A percentile compares a stretch with the other conserved stretches of the same genome.
Evolutionary conservation across 164 flowering plant species (phyloP).

Genomic region (Protea cynaroides): DNA sequence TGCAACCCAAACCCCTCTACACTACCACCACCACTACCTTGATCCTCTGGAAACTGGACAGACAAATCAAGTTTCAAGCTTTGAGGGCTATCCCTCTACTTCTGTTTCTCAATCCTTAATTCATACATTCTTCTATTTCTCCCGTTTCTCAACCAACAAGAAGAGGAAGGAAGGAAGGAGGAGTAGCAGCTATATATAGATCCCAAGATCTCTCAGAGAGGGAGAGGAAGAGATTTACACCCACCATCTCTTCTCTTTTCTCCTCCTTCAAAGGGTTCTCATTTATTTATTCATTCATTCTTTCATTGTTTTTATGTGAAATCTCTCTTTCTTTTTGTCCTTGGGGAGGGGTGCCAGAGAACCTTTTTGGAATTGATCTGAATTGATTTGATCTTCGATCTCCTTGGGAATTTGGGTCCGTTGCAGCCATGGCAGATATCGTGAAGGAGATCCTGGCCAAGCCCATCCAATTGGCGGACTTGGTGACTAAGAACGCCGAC

Average conservation of each 20-base stretch:
- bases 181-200: too few species aligned
- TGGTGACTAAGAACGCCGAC: conserved; percentile 56
- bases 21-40: not conserved
- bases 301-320: too few species aligned
- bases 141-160: not conserved
- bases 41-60: not conserved
- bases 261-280: too few species aligned
- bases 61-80: not conserved
- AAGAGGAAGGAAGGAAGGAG: too few species aligned
- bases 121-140: not conserved
- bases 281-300: too few species aligned
- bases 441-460: conserved; percentile 59
- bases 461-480: conserved; percentile 74
- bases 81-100: not conserved
- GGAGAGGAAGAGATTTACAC: too few species aligned
- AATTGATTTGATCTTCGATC: not conserved
- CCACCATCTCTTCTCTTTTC: too few species aligned
- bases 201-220: too few species aligned
- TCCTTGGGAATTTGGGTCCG: not conserved
- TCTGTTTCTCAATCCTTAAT: not conserved
- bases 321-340: too few species aligned
- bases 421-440: conserved; percentile 49
- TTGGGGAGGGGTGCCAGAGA: too few species aligned
- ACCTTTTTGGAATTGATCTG: not conserved
- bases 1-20: not conserved